These are phyloP conservation scores for Ceratobasidium papillatum DNA, from an alignment of 1,284 basidiomycete genomes.

Conservation along the genomic window DNA sequence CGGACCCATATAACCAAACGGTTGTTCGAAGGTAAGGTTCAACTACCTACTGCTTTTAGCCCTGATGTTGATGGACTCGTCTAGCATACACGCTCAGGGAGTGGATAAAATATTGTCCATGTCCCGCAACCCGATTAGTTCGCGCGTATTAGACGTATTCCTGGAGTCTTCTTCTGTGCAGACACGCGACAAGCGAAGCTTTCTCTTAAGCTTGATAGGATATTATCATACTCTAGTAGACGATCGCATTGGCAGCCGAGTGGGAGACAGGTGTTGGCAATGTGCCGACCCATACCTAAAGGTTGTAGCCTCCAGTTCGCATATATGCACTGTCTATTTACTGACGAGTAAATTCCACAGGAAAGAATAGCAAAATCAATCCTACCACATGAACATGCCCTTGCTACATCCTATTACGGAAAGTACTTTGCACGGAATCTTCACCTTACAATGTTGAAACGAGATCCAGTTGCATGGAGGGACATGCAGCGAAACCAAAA, in stretches of 20 bases:
- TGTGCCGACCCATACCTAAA: conserved; percentile 89
- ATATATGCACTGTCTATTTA: background rate
- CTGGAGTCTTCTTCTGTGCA: conserved; percentile 74
- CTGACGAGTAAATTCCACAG: conserved; percentile 53
- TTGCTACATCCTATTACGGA: conserved; percentile 82
- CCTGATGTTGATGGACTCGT: background rate
- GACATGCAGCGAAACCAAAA: conserved; percentile 59
- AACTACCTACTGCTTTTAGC: background rate
- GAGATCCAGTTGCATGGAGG: conserved; percentile 85
- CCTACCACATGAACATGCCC: conserved; percentile 70
- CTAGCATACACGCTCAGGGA: conserved; percentile 68
- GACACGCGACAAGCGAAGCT: conserved; percentile 70
- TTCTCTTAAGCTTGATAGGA: conserved; percentile 78
- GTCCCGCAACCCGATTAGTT: conserved; percentile 76
- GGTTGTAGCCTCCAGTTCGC: conserved; percentile 54
- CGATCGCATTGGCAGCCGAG: conserved; percentile 86
- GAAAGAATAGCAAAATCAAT: conserved; percentile 90
- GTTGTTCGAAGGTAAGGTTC: conserved; percentile 71
- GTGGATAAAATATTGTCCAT: conserved; percentile 70
- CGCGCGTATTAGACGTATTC: conserved; percentile 82
- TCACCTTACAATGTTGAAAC: conserved; percentile 79
- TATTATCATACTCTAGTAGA: conserved; percentile 81
- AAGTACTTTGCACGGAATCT: conserved; percentile 85
- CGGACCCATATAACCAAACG: conserved; percentile 68
- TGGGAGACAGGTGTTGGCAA: conserved; percentile 87